Evolutionary conservation across 179 eudicot genomes (phyloP).

Genomic region (Sideroxylon spinosum): DNA sequence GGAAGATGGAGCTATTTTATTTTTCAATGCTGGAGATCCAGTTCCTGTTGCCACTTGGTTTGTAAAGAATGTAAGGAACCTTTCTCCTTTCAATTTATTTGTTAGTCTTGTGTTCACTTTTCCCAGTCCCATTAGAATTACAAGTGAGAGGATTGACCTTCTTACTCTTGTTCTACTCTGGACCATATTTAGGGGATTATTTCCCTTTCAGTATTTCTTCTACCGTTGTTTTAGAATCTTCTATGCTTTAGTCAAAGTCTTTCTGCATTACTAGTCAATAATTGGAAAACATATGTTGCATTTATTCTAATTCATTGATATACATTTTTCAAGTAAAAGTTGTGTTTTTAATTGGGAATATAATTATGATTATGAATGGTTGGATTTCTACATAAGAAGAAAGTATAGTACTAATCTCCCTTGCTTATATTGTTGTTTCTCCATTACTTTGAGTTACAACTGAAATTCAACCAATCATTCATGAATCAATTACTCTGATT

Average conservation of each 20-base stretch:
- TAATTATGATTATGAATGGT: neutral
- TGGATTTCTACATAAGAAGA: neutral
- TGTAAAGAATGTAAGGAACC: constrained; percentile 59
- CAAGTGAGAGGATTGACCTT: no score
- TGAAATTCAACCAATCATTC: neutral
- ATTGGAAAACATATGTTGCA: neutral
- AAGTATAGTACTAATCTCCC: no score
- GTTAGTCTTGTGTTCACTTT: neutral
- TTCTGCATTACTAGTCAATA: neutral
- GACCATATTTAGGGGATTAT: neutral
- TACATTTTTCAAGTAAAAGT: neutral
- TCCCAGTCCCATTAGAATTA: neutral
- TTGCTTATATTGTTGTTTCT: neutral
- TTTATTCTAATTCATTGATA: neutral
- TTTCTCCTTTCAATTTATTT: neutral
- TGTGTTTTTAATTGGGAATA: neutral
- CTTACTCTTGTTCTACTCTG: neutral
- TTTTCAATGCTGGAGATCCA: constrained; percentile 58
- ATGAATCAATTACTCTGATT: neutral
- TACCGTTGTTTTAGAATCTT: neutral
- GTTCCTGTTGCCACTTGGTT: constrained; percentile 78
- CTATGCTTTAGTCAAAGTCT: neutral
- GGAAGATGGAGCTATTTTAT: constrained; percentile 52
- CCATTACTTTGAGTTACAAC: neutral
- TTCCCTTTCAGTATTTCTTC: neutral